phyloP scores from a whole-genome alignment of 2,329 filamentous ascomycete species.

The Tricladium varicosporioides region DNA sequence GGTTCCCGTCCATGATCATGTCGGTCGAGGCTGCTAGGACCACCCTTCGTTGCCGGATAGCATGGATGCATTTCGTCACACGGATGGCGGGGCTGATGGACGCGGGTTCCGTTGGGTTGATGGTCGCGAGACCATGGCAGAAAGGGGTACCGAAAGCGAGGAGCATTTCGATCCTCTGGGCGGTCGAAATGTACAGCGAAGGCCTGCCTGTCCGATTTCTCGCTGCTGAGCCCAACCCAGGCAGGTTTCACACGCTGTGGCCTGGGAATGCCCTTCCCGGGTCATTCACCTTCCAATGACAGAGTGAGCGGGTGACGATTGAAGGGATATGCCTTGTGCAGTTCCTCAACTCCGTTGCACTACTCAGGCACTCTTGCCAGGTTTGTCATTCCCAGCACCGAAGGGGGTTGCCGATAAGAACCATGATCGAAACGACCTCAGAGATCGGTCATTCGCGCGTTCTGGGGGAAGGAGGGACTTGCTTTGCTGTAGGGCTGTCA shows the following conservation, averaged over 20 bases:
- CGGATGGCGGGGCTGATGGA: slow-evolving; percentile 2
- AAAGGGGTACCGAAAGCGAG: neutral
- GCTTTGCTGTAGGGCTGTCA: slow-evolving; percentile 4
- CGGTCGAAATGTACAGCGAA: neutral
- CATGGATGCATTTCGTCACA: slow-evolving; percentile 2
- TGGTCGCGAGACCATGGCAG: slow-evolving; percentile 3
- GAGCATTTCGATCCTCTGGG: neutral
- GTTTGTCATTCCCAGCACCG: no score
- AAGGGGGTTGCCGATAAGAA: slow-evolving; percentile 1
- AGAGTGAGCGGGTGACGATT: slow-evolving; percentile 4
- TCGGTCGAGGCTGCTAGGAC: slow-evolving; percentile 1
- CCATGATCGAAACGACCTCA: slow-evolving; percentile 3
- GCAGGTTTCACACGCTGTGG: neutral
- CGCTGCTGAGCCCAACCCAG: neutral
- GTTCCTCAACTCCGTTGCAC: neutral
- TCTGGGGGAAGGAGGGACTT: neutral
- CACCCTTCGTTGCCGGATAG: slow-evolving; percentile 5
- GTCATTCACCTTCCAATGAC: slow-evolving; percentile 7
- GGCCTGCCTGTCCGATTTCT: neutral
- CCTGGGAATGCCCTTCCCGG: neutral
- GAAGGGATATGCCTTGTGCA: slow-evolving; percentile 11
- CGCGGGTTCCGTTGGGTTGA: slow-evolving; percentile 1
- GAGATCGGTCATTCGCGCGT: neutral
- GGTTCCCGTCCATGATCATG: slow-evolving; percentile 5
- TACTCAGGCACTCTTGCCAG: no score